phyloP scores from a whole-genome alignment of 2,329 filamentous ascomycete genomes.

The Fusarium torulosum region DNA sequence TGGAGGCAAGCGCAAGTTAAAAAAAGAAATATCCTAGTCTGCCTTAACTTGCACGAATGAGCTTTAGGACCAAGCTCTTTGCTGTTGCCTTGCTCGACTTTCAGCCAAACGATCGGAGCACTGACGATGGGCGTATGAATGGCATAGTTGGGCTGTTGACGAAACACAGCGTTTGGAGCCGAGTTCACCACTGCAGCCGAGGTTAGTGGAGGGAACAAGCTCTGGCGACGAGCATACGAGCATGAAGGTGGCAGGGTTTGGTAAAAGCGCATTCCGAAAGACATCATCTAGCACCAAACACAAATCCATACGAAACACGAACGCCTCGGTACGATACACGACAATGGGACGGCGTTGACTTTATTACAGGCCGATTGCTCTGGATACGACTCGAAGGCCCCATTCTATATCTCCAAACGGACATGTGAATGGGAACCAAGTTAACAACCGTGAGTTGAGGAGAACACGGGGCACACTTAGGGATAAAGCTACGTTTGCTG shows the following conservation, averaged over 20 bases:
- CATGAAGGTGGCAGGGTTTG: slow-evolving; percentile 47
- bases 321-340: background rate
- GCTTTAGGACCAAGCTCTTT: background rate
- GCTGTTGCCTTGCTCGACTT: background rate
- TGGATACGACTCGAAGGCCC: slow-evolving; percentile 22
- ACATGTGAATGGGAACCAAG: background rate
- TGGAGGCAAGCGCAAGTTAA: slow-evolving; percentile 45
- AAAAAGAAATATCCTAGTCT: slow-evolving; percentile 37
- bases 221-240: slow-evolving; percentile 58
- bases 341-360: slow-evolving; percentile 2
- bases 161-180: slow-evolving; percentile 62
- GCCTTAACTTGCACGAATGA: slow-evolving; percentile 6
- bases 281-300: background rate
- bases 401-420: background rate
- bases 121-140: background rate
- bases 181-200: slow-evolving; percentile 75
- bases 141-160: background rate
- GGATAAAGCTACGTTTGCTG: slow-evolving; percentile 18
- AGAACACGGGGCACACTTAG: background rate
- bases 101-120: background rate
- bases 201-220: slow-evolving; percentile 61
- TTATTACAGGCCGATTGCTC: slow-evolving; percentile 14
- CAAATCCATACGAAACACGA: background rate
- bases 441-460: background rate
- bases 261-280: slow-evolving; percentile 44